Evolutionary conservation across 352 stramenopile genomes (phyloP), one percentile per base, ranked within the genome.

Genomic region (Phytopythium boreale): DNA sequence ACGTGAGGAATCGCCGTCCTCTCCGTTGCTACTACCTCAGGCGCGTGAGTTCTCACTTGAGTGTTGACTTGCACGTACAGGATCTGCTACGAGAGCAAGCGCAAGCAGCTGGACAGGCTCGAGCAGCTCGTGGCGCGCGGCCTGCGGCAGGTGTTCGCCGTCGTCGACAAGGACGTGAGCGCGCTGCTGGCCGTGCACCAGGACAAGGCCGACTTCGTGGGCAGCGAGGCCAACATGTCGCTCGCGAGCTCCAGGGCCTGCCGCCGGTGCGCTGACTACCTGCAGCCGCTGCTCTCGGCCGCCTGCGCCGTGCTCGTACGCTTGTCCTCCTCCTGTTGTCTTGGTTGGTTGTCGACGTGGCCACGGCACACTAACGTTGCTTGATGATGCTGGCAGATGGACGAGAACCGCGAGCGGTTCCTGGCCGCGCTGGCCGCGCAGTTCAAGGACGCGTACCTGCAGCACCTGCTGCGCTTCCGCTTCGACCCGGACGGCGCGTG

Each of bases 401-500:
- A 76, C 4, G 79, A 88, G 49, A 94, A 94, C 57, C 72, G 80
- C 26, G 75, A 84, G 15, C 76, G 68, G 9, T 95, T 93, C 24
- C 64, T 95, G 34, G 69, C 78, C 37, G 71, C 69, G 5, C 67
- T 92, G 5, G 69, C 69, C n/a, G 63, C 59, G 3, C 75, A 67
- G 43, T 93, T 95, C 68, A 90, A 91, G 67, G 81, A 90, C 10
- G 52, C 89, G 43, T 91, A 90, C 67, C 68, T 95, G 36, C 72
- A 83, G 56, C 86, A 95, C 49, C 56, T 95, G 12, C 75, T 84
- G 47, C 88, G 88, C 57, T 93, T 86, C 43, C 79, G 81, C 5
- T 95, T 95, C 58, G 86, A 95, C 46, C 80, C 86, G 7, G 86
- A 95, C 59, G 86, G 86, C 27, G 86, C 86, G 4, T 93, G 84